Base-by-base conservation (phyloP, 768 basidiomycete genomes). In the Pleurotus djamor region DNA sequence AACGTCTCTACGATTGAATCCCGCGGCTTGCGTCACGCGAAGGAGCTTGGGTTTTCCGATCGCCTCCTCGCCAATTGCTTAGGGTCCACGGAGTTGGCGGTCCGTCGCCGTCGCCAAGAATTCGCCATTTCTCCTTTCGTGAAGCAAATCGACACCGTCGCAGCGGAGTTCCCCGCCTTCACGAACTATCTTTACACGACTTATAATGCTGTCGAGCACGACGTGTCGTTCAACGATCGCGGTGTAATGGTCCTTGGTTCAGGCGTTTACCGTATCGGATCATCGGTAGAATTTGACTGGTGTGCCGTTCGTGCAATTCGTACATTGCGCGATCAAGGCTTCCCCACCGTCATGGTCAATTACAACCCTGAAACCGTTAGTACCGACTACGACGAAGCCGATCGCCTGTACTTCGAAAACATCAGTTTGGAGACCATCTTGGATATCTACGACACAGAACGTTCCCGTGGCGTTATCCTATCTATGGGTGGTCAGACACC, bases 241-340 rank as follows among this genome's bases (percentile, higher is more conserved):
- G 97, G 96, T 63, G 88, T 98, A 61, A 96, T 98, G 85, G 97
- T 98, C 3, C 83, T 98, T 44, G 97, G 97, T 35, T 98, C 96
- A 12, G 97, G 97, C 59, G 96, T 98, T 2, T 99, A 99, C 75
- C 89, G 97, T 56, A 99, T 99, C 65, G 96, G 97, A 14, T 98
- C 96, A 2, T 98, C 96, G 4, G 96, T 99, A 73, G 96, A 99
- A 76, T 98, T 99, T 75, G 96, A 98, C 71, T 99, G 96, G 96
- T 98, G 96, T 72, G 97, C 96, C 13, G 96, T 99, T 56, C 89
- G 96, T 51, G 94, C 96, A 35, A 98, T 98, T 70, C 81, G 96
- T 65, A 98, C 97, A 0, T 81, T 99, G 33, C 93, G 96, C 63
- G 92, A 96, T n/a, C 88, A 92, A 67, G 95, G 96, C 14, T 76